These are phyloP conservation scores for Candida odintsovae DNA, from an alignment of 805 yeast species.

Conservation along the genomic window DNA sequence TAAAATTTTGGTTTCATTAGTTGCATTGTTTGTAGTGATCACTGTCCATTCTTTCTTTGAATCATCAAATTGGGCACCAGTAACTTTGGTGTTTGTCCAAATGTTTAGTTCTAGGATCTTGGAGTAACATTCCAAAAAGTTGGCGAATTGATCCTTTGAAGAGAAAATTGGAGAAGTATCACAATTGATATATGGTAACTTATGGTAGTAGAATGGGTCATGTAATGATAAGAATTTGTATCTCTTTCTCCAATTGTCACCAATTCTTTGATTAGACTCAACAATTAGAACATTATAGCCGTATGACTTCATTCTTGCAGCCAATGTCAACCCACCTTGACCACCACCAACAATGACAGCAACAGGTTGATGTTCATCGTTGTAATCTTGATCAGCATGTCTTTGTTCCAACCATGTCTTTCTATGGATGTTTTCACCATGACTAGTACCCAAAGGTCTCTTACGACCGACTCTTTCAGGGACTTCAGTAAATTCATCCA, in stretches of 20 bases:
- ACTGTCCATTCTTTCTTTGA: constrained; percentile 29
- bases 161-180: constrained; percentile 38
- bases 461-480: constrained; percentile 29
- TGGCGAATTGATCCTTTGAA: constrained; percentile 39
- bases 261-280: constrained; percentile 32
- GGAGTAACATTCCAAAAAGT: constrained; percentile 37
- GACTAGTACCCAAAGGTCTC: constrained; percentile 33
- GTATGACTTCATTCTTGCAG: constrained; percentile 36
- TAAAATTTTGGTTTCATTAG: constrained; percentile 21
- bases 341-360: constrained; percentile 44
- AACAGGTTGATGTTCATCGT: constrained; percentile 32
- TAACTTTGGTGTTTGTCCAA: constrained; percentile 29
- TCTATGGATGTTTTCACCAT: constrained; percentile 33
- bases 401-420: constrained; percentile 35
- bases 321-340: constrained; percentile 38
- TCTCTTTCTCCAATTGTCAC: constrained; percentile 43
- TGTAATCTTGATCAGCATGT: constrained; percentile 24
- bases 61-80: constrained; percentile 28
- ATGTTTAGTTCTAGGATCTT: constrained; percentile 35
- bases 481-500: constrained; percentile 28
- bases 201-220: constrained; percentile 40
- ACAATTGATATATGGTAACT: constrained; percentile 34
- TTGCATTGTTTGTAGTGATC: constrained; percentile 23
- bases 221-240: constrained; percentile 40
- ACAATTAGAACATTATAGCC: constrained; percentile 36